Evolutionary conservation across 1,284 basidiomycete species (phyloP).

Genomic region (Cerrena zonata): DNA sequence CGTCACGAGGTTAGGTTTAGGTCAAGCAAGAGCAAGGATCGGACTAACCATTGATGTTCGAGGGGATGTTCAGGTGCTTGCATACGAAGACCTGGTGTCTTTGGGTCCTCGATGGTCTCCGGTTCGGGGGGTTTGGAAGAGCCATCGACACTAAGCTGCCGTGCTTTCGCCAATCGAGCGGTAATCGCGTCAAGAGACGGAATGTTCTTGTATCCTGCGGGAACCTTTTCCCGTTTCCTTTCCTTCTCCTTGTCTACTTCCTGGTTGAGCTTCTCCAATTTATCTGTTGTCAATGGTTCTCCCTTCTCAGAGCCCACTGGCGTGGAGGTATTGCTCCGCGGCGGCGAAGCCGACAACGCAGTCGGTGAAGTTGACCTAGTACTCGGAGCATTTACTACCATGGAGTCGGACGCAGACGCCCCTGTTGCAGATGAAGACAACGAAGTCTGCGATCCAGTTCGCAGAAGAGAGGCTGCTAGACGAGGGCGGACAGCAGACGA

Average conservation of each 20-base stretch:
- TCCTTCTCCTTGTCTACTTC: conserved; percentile 33
- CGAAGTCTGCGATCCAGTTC: conserved; percentile 58
- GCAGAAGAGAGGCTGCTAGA: conserved; percentile 64
- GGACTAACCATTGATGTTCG: conserved; percentile 71
- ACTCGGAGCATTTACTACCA: conserved; percentile 50
- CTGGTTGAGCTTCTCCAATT: conserved; percentile 53
- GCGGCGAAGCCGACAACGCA: conserved; percentile 40
- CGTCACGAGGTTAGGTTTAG: background rate
- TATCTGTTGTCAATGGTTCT: conserved; percentile 57
- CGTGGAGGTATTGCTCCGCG: conserved; percentile 34
- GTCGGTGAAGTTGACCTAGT: conserved; percentile 57
- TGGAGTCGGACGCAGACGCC: conserved; percentile 52
- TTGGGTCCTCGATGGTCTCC: conserved; percentile 71
- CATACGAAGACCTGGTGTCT: conserved; percentile 68
- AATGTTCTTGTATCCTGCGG: conserved; percentile 78
- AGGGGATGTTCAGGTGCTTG: conserved; percentile 78
- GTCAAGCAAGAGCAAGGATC: background rate
- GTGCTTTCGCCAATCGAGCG: conserved; percentile 61
- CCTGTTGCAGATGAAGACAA: conserved; percentile 41
- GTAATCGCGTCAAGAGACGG: conserved; percentile 78
- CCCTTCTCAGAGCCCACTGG: conserved; percentile 27
- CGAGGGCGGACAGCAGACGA: conserved; percentile 51
- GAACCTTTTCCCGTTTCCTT: conserved; percentile 43
- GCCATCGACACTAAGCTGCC: conserved; percentile 67
- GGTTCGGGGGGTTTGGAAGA: conserved; percentile 66